Base-by-base conservation (phyloP, 2,329 filamentous ascomycete species). In the Diaporthe batatas region DNA sequence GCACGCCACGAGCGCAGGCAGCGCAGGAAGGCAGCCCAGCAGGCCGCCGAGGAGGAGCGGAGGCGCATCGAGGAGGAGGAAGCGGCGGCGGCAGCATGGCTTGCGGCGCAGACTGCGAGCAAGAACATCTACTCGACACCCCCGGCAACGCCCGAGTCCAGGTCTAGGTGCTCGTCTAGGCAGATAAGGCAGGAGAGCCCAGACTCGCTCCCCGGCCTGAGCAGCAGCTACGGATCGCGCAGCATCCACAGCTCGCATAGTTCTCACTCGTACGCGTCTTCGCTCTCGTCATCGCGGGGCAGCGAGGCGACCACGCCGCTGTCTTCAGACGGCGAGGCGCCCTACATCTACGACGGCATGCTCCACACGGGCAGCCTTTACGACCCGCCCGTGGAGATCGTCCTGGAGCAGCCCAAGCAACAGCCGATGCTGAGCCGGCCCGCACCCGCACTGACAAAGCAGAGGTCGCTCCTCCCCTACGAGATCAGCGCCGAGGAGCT, bases 401-500 rank as follows among this genome's bases (percentile, higher is more conserved):
- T 86, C 58, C 76, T 85, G 54, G 82, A 77, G 77, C 53, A 77
- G 75, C 72, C 78, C 74, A 76, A 78, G 73, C 51, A 79, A 75
- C 57, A 75, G 47, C 72, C 76, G 77, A 29, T 80, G 47, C 53
- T 71, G 49, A 74, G 42, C 14, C 70, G 57, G 59, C 65, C 58
- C 12, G 67, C 69, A 23, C 68, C 59, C 21, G 62, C 62, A 32
- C 65, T 74, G 74, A 68, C 44, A 64, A 77, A 79, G 75, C 75
- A 77, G 70, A 73, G 62, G 67, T 73, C 73, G 2, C 77, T 86
- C 75, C 85, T 90, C 6, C 86, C 88, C 7, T 90, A 89, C 79
- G 88, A 90, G 81, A 88, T 89, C 76, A 85, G 84, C 74, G 77
- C 82, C 44, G 87, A 90, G 34, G 85, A 89, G 73, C 84, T 89